Evolutionary conservation across 2,329 filamentous ascomycete species (phyloP), one percentile per base, ranked within the genome.

Genomic region (Paecilomyces sp.): DNA sequence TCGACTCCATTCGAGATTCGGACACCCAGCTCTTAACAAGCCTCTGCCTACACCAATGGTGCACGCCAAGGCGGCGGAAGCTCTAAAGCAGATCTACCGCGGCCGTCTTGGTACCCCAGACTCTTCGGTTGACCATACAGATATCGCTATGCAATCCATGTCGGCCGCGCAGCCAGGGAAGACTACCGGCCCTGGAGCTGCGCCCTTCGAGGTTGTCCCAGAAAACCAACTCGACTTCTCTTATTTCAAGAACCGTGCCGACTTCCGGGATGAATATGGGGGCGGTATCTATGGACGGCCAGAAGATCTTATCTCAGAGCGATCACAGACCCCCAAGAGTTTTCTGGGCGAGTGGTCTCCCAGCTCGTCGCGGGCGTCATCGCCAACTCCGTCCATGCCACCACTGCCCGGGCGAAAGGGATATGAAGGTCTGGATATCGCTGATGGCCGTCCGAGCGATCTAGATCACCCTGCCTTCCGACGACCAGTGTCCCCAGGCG

Each of bases 11-110:
- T 58, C 88, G 84, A 61, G 86, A 28, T 99, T 97, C 71, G 92
- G 92, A 1, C 91, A 99, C 72, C 94, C 93, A 1, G 92, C 90
- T 3, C 82, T 97, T 15, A 96, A 94, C 79, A 90, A 89, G 74
- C 88, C 90, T 3, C 82, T 97, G 22, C 92, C 93, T 67, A 96
- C 92, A 0, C 93, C 93, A 2, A 97, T 97, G 92, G 93, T 97
- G 3, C 89, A 95, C 68, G 89, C 91, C 58, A 96, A 90, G 75
- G 91, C 91, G 2, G 90, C 94, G 68, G 92, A 94, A 61, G 83
- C 94, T 50, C 82, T 99, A 9, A 88, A 88, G n/a, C 85, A 89
- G 52, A 83, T 99, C 56, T 97, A 97, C 72, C 87, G 87, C 25
- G 93, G 92, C 11, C 88, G 93, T 3, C 77, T 96, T 1, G 82